phyloP scores from a whole-genome alignment of 306 rosid genomes.

The Vigna hirtella region DNA sequence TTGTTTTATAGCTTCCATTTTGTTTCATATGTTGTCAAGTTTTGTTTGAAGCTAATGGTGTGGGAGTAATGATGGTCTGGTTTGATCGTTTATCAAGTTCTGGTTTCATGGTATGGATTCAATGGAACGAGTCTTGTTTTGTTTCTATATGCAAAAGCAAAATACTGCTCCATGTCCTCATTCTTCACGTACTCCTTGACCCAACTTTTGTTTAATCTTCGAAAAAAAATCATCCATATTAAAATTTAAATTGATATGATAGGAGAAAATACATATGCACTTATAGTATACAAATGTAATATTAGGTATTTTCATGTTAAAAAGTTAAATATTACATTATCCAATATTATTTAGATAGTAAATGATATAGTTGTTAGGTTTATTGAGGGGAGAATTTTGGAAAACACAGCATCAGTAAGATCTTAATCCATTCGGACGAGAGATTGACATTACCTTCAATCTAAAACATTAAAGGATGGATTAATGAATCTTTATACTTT shows the following conservation, averaged over 20 bases:
- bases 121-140: not conserved
- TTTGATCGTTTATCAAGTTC: not conserved
- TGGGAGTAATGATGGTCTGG: not conserved
- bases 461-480: too few species aligned
- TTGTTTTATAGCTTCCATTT: too few species aligned
- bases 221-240: not conserved
- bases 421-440: accelerated
- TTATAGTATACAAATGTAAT: too few species aligned
- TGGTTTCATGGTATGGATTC: not conserved
- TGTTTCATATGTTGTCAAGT: not conserved
- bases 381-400: too few species aligned
- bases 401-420: too few species aligned
- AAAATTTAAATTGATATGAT: not conserved
- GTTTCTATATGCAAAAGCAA: not conserved
- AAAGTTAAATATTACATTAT: too few species aligned
- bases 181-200: not conserved
- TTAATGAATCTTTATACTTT: too few species aligned
- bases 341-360: too few species aligned
- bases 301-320: too few species aligned
- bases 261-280: too few species aligned
- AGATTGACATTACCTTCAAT: too few species aligned
- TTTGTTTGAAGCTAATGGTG: not conserved
- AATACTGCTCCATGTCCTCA: not conserved
- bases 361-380: too few species aligned
- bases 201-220: not conserved